Base-by-base conservation (phyloP, 176 grass and related monocot species). In the Thalia dealbata region DNA sequence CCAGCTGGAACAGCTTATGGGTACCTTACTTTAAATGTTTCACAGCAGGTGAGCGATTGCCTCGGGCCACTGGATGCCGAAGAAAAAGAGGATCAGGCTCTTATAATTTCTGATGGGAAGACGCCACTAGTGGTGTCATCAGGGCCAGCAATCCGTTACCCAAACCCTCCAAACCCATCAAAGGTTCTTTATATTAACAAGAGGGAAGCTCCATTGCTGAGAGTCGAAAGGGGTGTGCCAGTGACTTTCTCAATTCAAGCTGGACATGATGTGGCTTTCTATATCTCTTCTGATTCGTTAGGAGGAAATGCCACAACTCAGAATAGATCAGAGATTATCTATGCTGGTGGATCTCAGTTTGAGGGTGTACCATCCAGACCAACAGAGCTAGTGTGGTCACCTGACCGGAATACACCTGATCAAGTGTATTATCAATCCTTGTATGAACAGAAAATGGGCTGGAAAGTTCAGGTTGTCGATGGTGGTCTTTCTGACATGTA, bases 141-240 rank as follows among this genome's bases (percentile, higher is more conserved):
- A 1, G 92, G 89, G 0, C 92, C 74, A 13, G 84, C 92, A 30
- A 18, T 87, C 68, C 89, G 85, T 68, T 96, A 96, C 75, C 86
- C 92, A 0, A 96, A 96, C 59, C 89, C 89, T 43, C 92, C 92
- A 32, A 87, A 89, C 73, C 89, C 89, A 0, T 75, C 50, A 7
- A 91, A 89, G 76, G 89, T 91, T 72, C 77, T 96, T 67, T 96
- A 96, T 82, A 87, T 96, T 79, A 91, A 96, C 79, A 96, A 89
- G 81, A 91, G 91, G 79, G 92, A 96, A 85, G 84, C 92, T 70
- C 92, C 92, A 2, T 75, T 96, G 74, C 82, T 96, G 79, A 86
- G 86, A 85, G 89, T 96, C 70, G 92, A 96, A 79, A 84, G 92
- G 67, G 92, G 92, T 54, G 92, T 89, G 41, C 89, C 89, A 21